Conservation (phyloP, 352 stramenopile species). For the Globisporangium mamillatum region DNA sequence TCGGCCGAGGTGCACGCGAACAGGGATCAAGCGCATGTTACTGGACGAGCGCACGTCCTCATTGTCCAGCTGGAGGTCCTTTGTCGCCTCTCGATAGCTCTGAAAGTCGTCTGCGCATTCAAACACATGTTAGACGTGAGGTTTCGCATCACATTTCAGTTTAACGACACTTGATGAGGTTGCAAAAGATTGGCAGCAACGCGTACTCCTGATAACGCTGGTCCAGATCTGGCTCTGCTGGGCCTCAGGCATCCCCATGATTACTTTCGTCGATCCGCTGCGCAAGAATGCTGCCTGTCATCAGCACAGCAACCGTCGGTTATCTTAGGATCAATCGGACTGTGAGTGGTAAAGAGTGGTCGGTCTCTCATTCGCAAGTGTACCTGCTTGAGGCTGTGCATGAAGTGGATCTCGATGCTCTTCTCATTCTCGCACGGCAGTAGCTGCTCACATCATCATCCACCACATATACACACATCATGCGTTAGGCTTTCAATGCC, state of each 20-base stretch:
- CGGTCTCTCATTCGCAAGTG: neutral
- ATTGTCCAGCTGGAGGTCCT: slow-evolving; percentile 38
- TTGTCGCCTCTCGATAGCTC: slow-evolving; percentile 51
- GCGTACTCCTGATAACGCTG: slow-evolving; percentile 66
- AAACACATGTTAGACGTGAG: neutral
- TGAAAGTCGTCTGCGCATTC: slow-evolving; percentile 39
- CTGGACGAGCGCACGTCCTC: slow-evolving; percentile 30
- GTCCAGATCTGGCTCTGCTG: slow-evolving; percentile 83
- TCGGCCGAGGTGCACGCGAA: slow-evolving; percentile 62
- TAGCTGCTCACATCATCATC: slow-evolving; percentile 22
- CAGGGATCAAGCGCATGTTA: slow-evolving; percentile 44
- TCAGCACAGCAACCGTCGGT: neutral
- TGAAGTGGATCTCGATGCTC: slow-evolving; percentile 78
- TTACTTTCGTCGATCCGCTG: slow-evolving; percentile 70
- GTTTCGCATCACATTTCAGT: neutral
- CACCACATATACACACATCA: neutral
- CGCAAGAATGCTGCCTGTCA: slow-evolving; percentile 56
- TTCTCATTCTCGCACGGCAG: slow-evolving; percentile 75
- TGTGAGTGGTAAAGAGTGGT: neutral
- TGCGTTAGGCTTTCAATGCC: neutral
- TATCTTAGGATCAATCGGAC: neutral
- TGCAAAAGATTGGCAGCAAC: neutral
- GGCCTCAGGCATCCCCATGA: slow-evolving; percentile 76
- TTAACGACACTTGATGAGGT: neutral
- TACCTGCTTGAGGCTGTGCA: slow-evolving; percentile 83